Percentiles rank a stretch among this genome's conserved stretches.
phyloP scores from a whole-genome alignment of 106 monocot genomes.

The Gastrodia elata region DNA sequence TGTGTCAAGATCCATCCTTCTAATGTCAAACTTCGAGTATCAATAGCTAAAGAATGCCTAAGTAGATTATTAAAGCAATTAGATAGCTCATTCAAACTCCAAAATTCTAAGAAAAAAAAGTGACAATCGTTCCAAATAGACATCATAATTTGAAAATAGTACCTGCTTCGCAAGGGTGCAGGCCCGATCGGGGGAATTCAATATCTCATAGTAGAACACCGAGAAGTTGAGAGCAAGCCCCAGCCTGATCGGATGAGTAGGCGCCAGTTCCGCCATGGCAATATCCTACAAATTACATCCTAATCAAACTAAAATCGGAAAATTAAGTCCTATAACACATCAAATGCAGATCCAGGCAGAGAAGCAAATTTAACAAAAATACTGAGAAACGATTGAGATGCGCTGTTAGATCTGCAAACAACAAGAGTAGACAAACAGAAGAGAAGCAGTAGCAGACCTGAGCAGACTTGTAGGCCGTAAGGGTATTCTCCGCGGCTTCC shows the following conservation, averaged over 20 bases:
- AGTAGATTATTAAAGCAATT: not conserved
- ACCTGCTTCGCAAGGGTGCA: slow-evolving; percentile 25
- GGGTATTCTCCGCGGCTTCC: slow-evolving; percentile 22
- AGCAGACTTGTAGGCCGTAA: slow-evolving; percentile 17
- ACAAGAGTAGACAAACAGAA: not conserved
- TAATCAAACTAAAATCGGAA: not conserved
- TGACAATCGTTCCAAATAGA: not conserved
- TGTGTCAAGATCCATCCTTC: no score
- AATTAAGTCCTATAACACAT: not conserved
- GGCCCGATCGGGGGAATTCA: slow-evolving; percentile 21
- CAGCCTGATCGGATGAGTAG: slow-evolving; percentile 19
- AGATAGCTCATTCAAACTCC: not conserved
- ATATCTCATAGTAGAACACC: slow-evolving; percentile 25
- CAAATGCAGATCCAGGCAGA: not conserved
- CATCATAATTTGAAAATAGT: not conserved
- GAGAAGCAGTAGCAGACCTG: slow-evolving; percentile 9
- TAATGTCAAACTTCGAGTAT: not conserved
- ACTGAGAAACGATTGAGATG: not conserved
- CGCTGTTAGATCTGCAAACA: not conserved
- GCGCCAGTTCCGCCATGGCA: slow-evolving; percentile 17
- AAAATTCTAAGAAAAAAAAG: not conserved
- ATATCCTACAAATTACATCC: slow-evolving; percentile 13
- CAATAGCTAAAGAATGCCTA: not conserved
- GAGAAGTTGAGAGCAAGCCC: slow-evolving; percentile 27
- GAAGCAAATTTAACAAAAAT: not conserved